phyloP scores from a whole-genome alignment of 176 grass and related monocot genomes.

The Poa annua region DNA sequence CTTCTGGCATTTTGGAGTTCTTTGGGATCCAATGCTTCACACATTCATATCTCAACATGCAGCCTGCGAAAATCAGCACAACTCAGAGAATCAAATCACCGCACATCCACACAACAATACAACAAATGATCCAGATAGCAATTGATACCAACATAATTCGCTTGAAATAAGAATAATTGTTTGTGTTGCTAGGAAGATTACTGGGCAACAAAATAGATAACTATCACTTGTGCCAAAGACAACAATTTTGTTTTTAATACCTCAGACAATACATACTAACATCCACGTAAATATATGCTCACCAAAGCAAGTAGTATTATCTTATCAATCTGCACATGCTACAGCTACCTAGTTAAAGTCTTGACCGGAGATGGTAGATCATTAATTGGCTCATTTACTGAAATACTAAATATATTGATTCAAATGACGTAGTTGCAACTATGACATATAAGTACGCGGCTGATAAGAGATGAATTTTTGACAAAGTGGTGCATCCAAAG shows the following conservation, averaged over 20 bases:
- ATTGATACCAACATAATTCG: not conserved
- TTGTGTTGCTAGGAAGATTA: constrained; percentile 10
- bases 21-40: constrained; percentile 33
- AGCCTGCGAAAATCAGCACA: constrained; percentile 20
- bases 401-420: not conserved
- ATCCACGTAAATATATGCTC: constrained; percentile 1
- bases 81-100: constrained; percentile 23
- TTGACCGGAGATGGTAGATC: not conserved
- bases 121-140: not conserved
- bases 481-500: not conserved
- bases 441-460: not conserved
- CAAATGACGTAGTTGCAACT: not conserved
- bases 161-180: not conserved
- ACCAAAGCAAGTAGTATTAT: not conserved
- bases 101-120: not conserved
- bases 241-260: not conserved
- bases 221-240: not conserved
- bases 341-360: not conserved
- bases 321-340: not conserved
- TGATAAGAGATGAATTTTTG: not conserved
- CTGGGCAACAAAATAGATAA: not conserved
- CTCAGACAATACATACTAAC: not conserved
- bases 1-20: constrained; percentile 34
- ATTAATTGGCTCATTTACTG: not conserved
- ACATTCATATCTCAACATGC: not conserved